Conservation (phyloP, 2,329 filamentous ascomycete species). For the Cladosporium cucumerinum region DNA sequence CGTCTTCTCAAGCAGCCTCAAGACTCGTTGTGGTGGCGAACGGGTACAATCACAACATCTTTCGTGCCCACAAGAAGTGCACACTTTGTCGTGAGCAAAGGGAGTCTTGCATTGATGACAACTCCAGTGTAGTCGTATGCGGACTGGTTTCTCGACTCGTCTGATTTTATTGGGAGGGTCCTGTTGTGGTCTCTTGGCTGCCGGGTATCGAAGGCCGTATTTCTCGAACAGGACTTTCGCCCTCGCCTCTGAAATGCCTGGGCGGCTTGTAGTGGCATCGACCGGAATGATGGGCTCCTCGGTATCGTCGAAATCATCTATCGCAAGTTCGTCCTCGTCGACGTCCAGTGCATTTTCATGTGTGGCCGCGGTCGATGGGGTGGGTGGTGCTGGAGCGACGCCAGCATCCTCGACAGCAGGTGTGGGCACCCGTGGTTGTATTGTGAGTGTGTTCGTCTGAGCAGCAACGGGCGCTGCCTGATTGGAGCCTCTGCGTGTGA, state of each 20-base stretch:
- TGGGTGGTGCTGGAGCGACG: slow-evolving; percentile 4
- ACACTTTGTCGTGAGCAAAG: slow-evolving; percentile 71
- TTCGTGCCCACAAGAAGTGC: slow-evolving; percentile 71
- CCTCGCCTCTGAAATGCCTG: slow-evolving; percentile 23
- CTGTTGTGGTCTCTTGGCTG: slow-evolving; percentile 16
- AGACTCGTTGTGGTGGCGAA: slow-evolving; percentile 64
- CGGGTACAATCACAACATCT: slow-evolving; percentile 79
- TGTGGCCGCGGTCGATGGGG: slow-evolving; percentile 7
- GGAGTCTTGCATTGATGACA: slow-evolving; percentile 78
- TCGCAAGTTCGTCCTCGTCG: slow-evolving; percentile 19
- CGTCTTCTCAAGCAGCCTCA: slow-evolving; percentile 51
- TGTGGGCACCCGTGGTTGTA: background rate
- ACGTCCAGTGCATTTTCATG: slow-evolving; percentile 20
- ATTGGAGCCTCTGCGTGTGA: slow-evolving; percentile 22
- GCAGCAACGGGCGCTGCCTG: slow-evolving; percentile 10
- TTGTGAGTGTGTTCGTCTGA: background rate
- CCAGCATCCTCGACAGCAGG: slow-evolving; percentile 3
- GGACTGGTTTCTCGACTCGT: slow-evolving; percentile 59
- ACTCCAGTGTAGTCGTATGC: slow-evolving; percentile 71
- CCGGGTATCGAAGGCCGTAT: slow-evolving; percentile 38
- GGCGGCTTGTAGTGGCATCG: slow-evolving; percentile 11
- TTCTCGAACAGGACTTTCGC: slow-evolving; percentile 42
- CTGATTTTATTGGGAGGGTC: slow-evolving; percentile 28
- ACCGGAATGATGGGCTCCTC: slow-evolving; percentile 24
- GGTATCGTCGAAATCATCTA: slow-evolving; percentile 21